Conservation (phyloP, 106 monocot genomes). For the Allium cepa region DNA sequence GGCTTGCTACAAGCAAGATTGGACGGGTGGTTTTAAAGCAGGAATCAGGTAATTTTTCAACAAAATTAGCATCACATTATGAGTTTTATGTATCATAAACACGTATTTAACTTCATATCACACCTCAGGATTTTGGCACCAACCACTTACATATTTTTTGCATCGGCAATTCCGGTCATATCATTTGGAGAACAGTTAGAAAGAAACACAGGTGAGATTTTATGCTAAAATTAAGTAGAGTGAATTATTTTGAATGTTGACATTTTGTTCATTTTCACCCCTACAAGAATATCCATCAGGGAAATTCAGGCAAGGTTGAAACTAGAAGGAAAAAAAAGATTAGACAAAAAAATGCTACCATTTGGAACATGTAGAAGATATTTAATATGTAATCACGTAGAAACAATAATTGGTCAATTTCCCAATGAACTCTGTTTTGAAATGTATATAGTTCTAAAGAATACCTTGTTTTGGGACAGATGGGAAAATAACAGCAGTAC, state of each 20-base stretch:
- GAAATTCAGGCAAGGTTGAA: too few relatives aligned
- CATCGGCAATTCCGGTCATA: conserved; percentile 81
- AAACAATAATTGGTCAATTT: too few relatives aligned
- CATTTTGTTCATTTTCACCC: too few relatives aligned
- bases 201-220: conserved; percentile 57
- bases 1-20: conserved; percentile 73
- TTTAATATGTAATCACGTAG: too few relatives aligned
- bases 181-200: conserved; percentile 89
- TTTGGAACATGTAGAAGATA: too few relatives aligned
- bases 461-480: conserved; percentile 24
- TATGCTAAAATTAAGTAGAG: neutral
- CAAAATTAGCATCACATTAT: neutral
- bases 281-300: too few relatives aligned
- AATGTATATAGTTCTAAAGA: too few relatives aligned
- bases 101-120: neutral
- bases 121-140: conserved; percentile 39
- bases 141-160: conserved; percentile 25
- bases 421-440: too few relatives aligned
- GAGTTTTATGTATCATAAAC: neutral
- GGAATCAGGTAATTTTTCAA: conserved; percentile 43
- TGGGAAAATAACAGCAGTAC: conserved; percentile 71
- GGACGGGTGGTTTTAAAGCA: conserved; percentile 52
- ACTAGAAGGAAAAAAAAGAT: too few relatives aligned
- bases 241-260: too few relatives aligned
- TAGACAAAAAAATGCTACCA: too few relatives aligned